Conservation (phyloP, 169 alveolate genomes). For the Eimeria maxima region DNA sequence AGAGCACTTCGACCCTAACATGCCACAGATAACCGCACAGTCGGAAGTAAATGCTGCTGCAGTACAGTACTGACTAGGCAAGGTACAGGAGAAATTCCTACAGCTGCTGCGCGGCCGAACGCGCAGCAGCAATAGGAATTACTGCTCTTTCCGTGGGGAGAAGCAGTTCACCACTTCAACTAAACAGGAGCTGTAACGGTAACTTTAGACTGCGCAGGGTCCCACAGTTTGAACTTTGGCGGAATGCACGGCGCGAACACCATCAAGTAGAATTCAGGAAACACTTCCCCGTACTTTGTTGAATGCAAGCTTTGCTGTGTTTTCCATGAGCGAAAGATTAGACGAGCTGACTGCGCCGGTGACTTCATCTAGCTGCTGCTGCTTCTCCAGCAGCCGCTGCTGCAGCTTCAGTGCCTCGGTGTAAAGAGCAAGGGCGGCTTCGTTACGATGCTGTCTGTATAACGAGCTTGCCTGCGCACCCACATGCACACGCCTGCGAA, state of each 20-base stretch:
- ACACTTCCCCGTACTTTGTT: constrained; percentile 62
- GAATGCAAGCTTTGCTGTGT: constrained; percentile 81
- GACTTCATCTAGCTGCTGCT: constrained; percentile 70
- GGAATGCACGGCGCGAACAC: not conserved
- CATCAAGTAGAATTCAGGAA: not conserved
- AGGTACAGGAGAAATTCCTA: not conserved
- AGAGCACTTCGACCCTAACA: constrained; percentile 79
- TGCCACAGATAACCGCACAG: not conserved
- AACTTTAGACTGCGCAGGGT: not conserved
- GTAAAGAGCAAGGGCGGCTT: constrained; percentile 74
- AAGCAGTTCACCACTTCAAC: not conserved
- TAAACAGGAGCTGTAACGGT: not conserved
- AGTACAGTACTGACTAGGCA: not conserved
- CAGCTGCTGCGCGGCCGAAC: not conserved
- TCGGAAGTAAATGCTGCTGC: not conserved
- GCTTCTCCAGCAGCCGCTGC: constrained; percentile 73
- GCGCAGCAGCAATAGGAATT: not conserved
- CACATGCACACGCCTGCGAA: not conserved
- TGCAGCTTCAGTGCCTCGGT: constrained; percentile 79
- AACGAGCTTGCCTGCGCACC: constrained; percentile 77
- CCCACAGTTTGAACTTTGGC: not conserved
- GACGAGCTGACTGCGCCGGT: constrained; percentile 70
- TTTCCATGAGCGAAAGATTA: constrained; percentile 69
- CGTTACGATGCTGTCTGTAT: constrained; percentile 76
- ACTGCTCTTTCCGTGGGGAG: not conserved